Evolutionary conservation across 108 stramenopile genomes (phyloP).

Genomic region (Cyclostephanos invisitatus): DNA sequence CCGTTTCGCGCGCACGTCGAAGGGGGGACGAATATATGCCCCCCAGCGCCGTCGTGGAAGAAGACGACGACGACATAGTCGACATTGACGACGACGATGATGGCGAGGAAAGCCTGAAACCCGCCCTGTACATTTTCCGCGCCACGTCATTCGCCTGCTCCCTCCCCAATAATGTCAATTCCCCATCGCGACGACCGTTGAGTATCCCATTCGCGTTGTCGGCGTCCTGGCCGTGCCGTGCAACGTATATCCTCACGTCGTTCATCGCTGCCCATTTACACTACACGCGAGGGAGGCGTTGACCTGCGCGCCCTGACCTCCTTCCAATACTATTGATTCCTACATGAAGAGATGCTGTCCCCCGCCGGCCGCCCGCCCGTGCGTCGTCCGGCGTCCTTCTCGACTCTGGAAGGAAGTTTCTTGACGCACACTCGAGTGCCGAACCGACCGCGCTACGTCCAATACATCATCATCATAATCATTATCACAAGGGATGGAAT

Average conservation of each 20-base stretch:
- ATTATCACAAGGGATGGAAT: no score
- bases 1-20: conserved; percentile 48
- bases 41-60: conserved; percentile 10
- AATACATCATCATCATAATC: no score
- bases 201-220: conserved; percentile 59
- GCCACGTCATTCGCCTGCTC: conserved; percentile 50
- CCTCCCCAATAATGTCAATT: conserved; percentile 43
- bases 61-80: not conserved
- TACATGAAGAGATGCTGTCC: no score
- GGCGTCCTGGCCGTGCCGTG: conserved; percentile 56
- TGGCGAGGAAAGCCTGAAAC: conserved; percentile 10
- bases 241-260: conserved; percentile 51
- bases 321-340: no score
- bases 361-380: no score
- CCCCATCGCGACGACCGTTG: conserved; percentile 52
- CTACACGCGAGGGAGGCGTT: no score
- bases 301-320: no score
- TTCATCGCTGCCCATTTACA: no score
- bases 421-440: no score
- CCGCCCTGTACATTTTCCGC: conserved; percentile 34
- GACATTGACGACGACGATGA: not conserved
- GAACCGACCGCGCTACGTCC: no score
- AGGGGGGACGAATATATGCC: conserved; percentile 58
- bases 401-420: no score
- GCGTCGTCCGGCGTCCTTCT: no score